Evolutionary conservation across 306 rosid genomes (phyloP), one percentile per base, ranked within the genome.

Genomic region (Quercus mongolica): DNA sequence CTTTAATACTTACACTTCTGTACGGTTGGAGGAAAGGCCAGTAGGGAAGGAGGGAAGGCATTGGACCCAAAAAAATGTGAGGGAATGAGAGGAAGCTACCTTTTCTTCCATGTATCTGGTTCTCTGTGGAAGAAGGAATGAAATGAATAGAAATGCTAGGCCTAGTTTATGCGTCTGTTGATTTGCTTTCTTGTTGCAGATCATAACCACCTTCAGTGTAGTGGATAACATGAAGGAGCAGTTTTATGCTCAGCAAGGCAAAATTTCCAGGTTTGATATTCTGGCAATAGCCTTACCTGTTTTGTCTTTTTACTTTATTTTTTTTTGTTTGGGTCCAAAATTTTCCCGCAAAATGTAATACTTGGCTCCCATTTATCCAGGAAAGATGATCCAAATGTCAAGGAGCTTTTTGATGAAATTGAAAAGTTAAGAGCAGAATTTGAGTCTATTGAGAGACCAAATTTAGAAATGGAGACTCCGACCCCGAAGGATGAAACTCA

Each of bases 161-260:
- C 69, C 21, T 28, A 30, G 17, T 64, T 30, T 62, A 10, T 41
- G 25, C 9, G 63, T 21, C 12, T 3, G 41, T 9, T 77, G 52
- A 64, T 79, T 75, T 73, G 82, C 17, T 83, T 62, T 23, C 71
- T 17, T 87, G 67, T 83, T 87, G 79, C 93, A 96, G 99, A 91
- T 96, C 67, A 88, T 96, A 80, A 87, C 99, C 71, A 96, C 94
- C 82, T 93, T 96, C 90, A 91, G 98, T 78, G 99, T 93, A 44
- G 94, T 96, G 81, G 98, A 96, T 86, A 89, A 90, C 88, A 90
- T 93, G 97, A 93, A 91, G 76, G 93, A 90, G 80, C 98, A 96
- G 71, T 93, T 91, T 86, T 88, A 87, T 63, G 90, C 91, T 85
- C 94, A 82, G 76, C 83, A 81, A 28, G 86, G 91, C 68, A 85